phyloP scores from a whole-genome alignment of 805 yeast species.

The Candida awuae region DNA sequence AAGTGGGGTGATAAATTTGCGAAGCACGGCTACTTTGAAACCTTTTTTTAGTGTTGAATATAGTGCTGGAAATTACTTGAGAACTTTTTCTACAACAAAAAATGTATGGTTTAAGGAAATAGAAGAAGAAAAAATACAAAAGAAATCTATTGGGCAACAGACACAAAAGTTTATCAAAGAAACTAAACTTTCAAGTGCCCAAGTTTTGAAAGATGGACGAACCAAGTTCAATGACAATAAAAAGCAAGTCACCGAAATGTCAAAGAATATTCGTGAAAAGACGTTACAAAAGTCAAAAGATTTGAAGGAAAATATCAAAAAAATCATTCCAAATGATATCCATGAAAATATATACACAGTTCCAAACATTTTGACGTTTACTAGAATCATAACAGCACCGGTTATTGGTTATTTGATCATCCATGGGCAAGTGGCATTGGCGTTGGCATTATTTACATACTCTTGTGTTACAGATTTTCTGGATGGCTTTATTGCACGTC shows the following conservation, averaged over 20 bases:
- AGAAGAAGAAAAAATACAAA: neutral
- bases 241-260: slow-evolving; percentile 7
- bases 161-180: slow-evolving; percentile 7
- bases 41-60: too few relatives aligned
- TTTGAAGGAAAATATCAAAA: slow-evolving; percentile 23
- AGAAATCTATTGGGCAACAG: neutral
- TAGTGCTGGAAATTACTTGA: too few relatives aligned
- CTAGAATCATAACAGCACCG: slow-evolving; percentile 79
- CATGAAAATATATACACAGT: slow-evolving; percentile 67
- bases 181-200: slow-evolving; percentile 8
- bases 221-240: slow-evolving; percentile 3
- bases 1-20: too few relatives aligned
- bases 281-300: slow-evolving; percentile 14
- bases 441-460: slow-evolving; percentile 67
- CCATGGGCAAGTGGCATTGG: slow-evolving; percentile 51
- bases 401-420: slow-evolving; percentile 72
- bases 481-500: slow-evolving; percentile 89
- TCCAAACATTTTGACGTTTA: slow-evolving; percentile 78
- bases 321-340: slow-evolving; percentile 27
- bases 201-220: slow-evolving; percentile 6
- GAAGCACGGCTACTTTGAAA: too few relatives aligned
- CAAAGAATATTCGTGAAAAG: slow-evolving; percentile 15
- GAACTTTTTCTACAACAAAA: too few relatives aligned
- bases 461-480: slow-evolving; percentile 87
- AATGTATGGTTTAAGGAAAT: neutral